phyloP scores from a whole-genome alignment of 441 rosid genomes.

The Erodium moschatum region DNA sequence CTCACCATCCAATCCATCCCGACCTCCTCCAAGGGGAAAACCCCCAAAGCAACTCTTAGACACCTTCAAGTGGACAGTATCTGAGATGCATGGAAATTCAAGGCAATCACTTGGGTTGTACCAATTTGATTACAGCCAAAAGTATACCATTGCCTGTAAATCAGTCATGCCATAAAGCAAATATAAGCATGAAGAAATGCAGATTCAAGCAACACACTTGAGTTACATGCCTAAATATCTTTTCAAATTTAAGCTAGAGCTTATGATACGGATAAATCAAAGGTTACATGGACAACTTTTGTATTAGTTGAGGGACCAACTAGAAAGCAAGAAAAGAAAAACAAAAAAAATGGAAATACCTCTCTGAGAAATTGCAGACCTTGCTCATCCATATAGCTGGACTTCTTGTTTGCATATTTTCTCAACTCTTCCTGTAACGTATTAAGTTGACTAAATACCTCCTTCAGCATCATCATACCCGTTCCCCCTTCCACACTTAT shows the following conservation, averaged over 20 bases:
- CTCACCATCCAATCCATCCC: no score
- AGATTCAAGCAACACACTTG: not conserved
- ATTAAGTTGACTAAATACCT: not conserved
- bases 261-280: no score
- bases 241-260: not conserved
- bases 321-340: not conserved
- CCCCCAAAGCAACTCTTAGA: no score
- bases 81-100: not conserved
- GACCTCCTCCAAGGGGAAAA: no score
- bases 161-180: not conserved
- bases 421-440: not conserved
- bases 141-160: not conserved
- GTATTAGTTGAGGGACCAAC: no score
- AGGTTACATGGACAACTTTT: no score
- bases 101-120: not conserved
- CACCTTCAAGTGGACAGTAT: constrained; percentile 1
- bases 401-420: not conserved
- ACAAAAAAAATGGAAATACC: not conserved
- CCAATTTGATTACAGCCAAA: not conserved
- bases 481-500: not conserved
- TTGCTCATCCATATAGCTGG: not conserved
- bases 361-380: not conserved
- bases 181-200: not conserved
- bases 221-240: no score
- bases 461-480: not conserved